Conservation (phyloP, 306 rosid genomes). For the Cucumis hystrix region DNA sequence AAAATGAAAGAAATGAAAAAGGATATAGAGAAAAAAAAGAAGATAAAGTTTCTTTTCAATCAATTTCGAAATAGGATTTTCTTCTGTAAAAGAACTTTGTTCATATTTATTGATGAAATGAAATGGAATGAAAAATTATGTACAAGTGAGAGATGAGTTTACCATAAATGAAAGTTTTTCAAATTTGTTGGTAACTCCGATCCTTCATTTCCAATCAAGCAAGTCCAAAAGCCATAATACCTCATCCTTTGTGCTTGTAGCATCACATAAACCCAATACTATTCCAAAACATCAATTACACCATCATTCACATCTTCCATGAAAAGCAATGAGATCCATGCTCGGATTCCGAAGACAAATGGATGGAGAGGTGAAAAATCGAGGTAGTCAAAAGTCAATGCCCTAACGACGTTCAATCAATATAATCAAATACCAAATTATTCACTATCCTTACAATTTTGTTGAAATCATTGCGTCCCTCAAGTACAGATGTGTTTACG, state of each 20-base stretch:
- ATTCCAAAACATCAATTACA: constrained; percentile 65
- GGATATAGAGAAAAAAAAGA: no score
- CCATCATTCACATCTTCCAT: constrained; percentile 56
- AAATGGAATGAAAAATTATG: no score
- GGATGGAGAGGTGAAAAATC: constrained; percentile 70
- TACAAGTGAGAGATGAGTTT: no score
- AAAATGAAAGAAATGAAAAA: no score
- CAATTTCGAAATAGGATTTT: no score
- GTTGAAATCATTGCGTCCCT: constrained; percentile 62
- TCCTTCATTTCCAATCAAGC: constrained; percentile 86
- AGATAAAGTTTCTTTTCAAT: no score
- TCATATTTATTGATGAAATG: no score
- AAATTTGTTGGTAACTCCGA: neutral
- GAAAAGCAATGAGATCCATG: constrained; percentile 89
- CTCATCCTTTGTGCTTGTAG: constrained; percentile 78
- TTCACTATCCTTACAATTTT: constrained; percentile 60
- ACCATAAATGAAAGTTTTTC: no score
- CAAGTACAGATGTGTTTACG: constrained; percentile 68
- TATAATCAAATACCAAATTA: constrained; percentile 62
- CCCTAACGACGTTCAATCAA: constrained; percentile 62
- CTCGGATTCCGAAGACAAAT: constrained; percentile 60
- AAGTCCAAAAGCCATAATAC: constrained; percentile 82
- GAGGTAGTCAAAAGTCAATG: constrained; percentile 78
- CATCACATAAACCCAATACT: constrained; percentile 89
- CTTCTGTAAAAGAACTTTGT: no score